Conservation (phyloP, 352 stramenopile genomes). For the Phytophthora constricta region DNA sequence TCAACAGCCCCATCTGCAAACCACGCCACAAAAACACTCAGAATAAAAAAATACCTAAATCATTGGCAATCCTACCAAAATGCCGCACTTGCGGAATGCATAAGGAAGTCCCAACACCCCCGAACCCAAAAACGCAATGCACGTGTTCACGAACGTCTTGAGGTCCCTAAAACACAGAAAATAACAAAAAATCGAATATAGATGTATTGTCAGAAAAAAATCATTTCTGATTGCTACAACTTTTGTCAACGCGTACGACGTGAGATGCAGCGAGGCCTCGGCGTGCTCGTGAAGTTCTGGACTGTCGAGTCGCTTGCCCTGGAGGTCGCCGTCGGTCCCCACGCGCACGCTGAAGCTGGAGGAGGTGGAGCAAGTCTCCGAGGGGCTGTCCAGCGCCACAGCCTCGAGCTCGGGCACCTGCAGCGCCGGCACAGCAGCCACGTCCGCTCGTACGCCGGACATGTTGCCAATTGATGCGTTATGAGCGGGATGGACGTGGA, state of each 20-base stretch:
- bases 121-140: slow-evolving; percentile 93
- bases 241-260: too few relatives aligned
- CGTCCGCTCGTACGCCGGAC: too few relatives aligned
- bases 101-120: slow-evolving; percentile 91
- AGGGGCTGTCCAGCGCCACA: slow-evolving; percentile 36
- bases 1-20: slow-evolving; percentile 69
- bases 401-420: slow-evolving; percentile 37
- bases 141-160: slow-evolving; percentile 76
- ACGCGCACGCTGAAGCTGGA: slow-evolving; percentile 35
- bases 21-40: slow-evolving; percentile 2
- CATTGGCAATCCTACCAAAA: slow-evolving; percentile 73
- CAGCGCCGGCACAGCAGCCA: slow-evolving; percentile 16
- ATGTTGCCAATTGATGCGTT: slow-evolving; percentile 33
- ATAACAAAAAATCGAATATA: slow-evolving; percentile 13
- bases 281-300: slow-evolving; percentile 28
- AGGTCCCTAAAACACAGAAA: slow-evolving; percentile 40
- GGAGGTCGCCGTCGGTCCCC: slow-evolving; percentile 1
- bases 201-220: slow-evolving; percentile 3
- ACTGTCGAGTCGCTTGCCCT: slow-evolving; percentile 26
- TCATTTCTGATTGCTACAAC: too few relatives aligned
- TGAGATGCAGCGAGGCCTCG: slow-evolving; percentile 44
- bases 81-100: slow-evolving; percentile 89
- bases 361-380: slow-evolving; percentile 35
- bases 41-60: slow-evolving; percentile 24
- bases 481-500: background rate